Base-by-base conservation (phyloP, 805 yeast species). In the Cyberlindnera misumaiensis region DNA sequence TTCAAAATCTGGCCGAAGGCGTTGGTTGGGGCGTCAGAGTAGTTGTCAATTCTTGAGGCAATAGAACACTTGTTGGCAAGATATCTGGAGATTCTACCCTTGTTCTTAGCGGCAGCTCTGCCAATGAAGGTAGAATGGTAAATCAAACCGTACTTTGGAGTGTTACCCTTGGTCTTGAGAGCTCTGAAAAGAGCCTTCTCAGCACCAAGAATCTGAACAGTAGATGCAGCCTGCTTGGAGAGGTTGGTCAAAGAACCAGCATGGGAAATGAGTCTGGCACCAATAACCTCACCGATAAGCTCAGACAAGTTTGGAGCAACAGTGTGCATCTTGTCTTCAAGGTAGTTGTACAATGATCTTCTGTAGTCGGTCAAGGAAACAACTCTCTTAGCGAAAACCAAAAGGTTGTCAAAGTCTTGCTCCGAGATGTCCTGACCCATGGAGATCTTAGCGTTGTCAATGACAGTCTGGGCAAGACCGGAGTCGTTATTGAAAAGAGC, bases 161-260 rank as follows among this genome's bases (percentile, higher is more conserved):
- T 93, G 67, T 93, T 95, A 59, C 89, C 96, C 68, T 93, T 93
- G 45, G 98, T 93, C 74, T 93, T 93, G 62, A 93, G 79, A 48
- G 98, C 98, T 72, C 98, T 83, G 78, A 93, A 93, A 47, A 93
- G 74, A 30, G 98, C 98, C 77, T 93, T 93, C 71, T 93, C 98
- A 49, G 98, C 97, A 65, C 98, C 98, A 62, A 93, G 74, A 48
- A 93, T 93, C 74, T 93, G 98, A 44, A 93, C 97, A 43, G 98
- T 93, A 17, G 98, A 93, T 41, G 98, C 98, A 57, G 98, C 97
- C 70, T 89, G 96, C 64, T 93, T 93, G 43, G 97, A 88, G 63
- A 93, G 72, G 69, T 84, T 90, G 48, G 96, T 89, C 63, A 93
- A 75, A 52, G 97, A 88, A 67, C 98, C 98, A 46, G 98, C 97